phyloP scores from a whole-genome alignment of 2,329 filamentous ascomycete species.

The Arthroderma uncinatum region DNA sequence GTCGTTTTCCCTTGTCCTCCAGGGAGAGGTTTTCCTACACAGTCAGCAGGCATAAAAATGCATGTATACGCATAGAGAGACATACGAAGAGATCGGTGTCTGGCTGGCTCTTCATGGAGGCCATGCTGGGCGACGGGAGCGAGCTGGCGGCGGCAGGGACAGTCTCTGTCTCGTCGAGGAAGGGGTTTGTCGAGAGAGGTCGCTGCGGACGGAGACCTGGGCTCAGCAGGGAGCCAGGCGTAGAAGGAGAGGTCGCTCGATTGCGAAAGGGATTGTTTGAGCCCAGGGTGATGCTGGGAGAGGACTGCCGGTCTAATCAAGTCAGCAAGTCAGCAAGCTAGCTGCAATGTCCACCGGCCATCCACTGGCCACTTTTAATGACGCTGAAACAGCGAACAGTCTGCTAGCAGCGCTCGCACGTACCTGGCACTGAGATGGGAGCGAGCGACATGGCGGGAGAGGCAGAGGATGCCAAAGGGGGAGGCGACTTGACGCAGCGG shows the following conservation, averaged over 20 bases:
- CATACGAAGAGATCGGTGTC: conserved; percentile 52
- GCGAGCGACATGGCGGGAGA: conserved; percentile 18
- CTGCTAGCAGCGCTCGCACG: conserved; percentile 1
- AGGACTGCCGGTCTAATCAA: conserved; percentile 24
- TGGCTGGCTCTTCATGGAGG: too few species aligned
- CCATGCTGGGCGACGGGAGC: conserved; percentile 18
- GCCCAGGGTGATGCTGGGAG: conserved; percentile 26
- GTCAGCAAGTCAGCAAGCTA: conserved; percentile 9
- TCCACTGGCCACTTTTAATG: neutral
- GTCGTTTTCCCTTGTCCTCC: conserved; percentile 20
- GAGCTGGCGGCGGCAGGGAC: too few species aligned
- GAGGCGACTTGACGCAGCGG: neutral
- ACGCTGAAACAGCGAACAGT: conserved; percentile 5
- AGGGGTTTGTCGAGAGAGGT: conserved; percentile 51
- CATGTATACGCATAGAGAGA: too few species aligned
- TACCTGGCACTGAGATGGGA: conserved; percentile 21
- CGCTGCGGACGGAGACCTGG: conserved; percentile 22
- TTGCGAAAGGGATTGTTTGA: conserved; percentile 44
- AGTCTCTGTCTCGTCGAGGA: conserved; percentile 44
- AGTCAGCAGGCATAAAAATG: conserved; percentile 6
- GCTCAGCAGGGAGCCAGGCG: conserved; percentile 19
- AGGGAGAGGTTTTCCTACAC: conserved; percentile 32
- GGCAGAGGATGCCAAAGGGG: neutral
- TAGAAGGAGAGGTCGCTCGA: conserved; percentile 31
- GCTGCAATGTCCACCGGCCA: neutral